phyloP scores from a whole-genome alignment of 2,329 filamentous ascomycete species.

The Colletotrichum abscissum region DNA sequence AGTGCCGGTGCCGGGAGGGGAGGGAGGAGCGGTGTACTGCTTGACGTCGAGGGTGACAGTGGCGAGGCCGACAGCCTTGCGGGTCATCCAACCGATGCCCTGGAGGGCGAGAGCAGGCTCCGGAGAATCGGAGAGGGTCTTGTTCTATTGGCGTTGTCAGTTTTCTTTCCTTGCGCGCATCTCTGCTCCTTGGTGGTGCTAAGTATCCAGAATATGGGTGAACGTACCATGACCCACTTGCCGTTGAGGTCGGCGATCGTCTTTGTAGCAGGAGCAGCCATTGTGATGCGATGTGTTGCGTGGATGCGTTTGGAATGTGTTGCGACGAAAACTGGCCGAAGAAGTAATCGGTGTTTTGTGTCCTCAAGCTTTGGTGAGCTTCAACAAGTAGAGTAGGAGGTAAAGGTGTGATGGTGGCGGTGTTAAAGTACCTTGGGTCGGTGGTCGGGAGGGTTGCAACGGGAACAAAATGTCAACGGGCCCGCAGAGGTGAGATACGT shows the following conservation, averaged over 20 bases:
- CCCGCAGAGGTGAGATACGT: conserved; percentile 5
- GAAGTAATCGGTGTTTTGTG: neutral
- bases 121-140: conserved; percentile 74
- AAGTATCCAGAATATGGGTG: neutral
- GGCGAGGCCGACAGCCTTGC: conserved; percentile 77
- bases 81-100: conserved; percentile 77
- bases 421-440: neutral
- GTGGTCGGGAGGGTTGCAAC: neutral
- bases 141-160: conserved; percentile 69
- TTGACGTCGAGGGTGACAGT: conserved; percentile 75
- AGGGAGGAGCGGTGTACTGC: conserved; percentile 60
- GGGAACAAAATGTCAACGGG: neutral
- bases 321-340: neutral
- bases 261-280: conserved; percentile 78
- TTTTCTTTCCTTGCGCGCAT: neutral
- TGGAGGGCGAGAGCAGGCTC: conserved; percentile 79
- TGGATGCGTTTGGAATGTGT: neutral
- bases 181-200: neutral
- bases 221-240: conserved; percentile 75
- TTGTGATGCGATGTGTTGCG: conserved; percentile 45
- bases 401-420: neutral
- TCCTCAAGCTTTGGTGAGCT: neutral
- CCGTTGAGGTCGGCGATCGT: conserved; percentile 76
- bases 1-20: conserved; percentile 50
- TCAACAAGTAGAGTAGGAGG: neutral